phyloP scores from a whole-genome alignment of 257 asterid genomes.

The Jacaranda copaia region DNA sequence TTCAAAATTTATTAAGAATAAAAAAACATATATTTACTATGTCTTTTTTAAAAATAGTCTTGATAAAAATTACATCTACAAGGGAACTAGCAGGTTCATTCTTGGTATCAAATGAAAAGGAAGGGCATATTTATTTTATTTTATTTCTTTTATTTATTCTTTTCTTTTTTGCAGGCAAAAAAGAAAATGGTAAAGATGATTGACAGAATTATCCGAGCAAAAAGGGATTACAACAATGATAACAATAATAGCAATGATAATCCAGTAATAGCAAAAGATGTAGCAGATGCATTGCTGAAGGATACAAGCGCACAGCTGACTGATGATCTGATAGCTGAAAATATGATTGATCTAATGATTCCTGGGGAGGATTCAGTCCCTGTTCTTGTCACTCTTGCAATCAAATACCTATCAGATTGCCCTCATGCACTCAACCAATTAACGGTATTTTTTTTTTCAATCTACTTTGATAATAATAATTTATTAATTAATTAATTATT shows the following conservation, averaged over 20 bases:
- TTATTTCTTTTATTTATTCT: not conserved
- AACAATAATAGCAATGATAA: too few species aligned
- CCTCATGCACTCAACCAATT: conserved; percentile 77
- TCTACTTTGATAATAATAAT: too few species aligned
- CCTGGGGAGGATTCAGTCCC: conserved; percentile 99
- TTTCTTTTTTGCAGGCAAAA: conserved; percentile 57
- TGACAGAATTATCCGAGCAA: conserved; percentile 62
- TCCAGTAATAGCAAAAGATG: conserved; percentile 51
- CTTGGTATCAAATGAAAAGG: not conserved
- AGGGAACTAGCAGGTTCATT: too few species aligned
- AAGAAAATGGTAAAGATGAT: conserved; percentile 77
- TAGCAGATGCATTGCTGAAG: conserved; percentile 67
- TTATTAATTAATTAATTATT: too few species aligned
- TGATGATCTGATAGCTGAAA: conserved; percentile 81
- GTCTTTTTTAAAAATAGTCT: not conserved
- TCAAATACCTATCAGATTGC: conserved; percentile 81
- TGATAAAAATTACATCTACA: too few species aligned
- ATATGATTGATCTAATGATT: conserved; percentile 85
- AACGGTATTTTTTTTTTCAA: conserved; percentile 48
- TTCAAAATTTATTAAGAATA: too few species aligned
- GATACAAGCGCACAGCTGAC: conserved; percentile 62
- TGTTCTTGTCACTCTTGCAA: conserved; percentile 79
- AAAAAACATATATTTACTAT: too few species aligned
- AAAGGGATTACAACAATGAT: conserved; percentile 39
- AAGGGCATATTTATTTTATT: not conserved